phyloP scores from a whole-genome alignment of 2,329 filamentous ascomycete genomes.

The Botrytis porri region DNA sequence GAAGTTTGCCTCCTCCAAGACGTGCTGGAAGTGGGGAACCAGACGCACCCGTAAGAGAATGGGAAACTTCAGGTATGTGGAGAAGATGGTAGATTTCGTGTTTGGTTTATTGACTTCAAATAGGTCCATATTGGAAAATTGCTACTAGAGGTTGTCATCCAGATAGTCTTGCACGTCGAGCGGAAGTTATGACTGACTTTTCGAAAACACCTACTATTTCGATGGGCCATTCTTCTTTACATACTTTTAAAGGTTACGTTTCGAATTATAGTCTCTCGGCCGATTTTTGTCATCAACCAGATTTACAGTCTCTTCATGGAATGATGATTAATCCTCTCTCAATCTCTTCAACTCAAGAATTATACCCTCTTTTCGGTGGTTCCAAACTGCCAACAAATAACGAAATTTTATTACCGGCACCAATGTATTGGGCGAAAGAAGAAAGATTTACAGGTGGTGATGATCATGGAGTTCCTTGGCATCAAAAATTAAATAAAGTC shows the following conservation, averaged over 20 bases:
- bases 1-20: constrained; percentile 41
- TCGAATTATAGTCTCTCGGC: constrained; percentile 46
- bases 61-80: constrained; percentile 36
- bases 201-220: constrained; percentile 48
- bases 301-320: constrained; percentile 56
- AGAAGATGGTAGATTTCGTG: constrained; percentile 37
- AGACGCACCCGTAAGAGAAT: constrained; percentile 21
- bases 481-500: constrained; percentile 51
- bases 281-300: constrained; percentile 48
- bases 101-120: constrained; percentile 50
- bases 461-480: constrained; percentile 56
- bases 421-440: constrained; percentile 61
- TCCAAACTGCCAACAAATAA: constrained; percentile 62
- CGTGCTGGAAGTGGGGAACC: neutral
- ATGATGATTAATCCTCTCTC: constrained; percentile 53
- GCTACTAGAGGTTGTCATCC: constrained; percentile 60
- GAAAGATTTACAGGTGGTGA: constrained; percentile 57
- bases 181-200: constrained; percentile 45
- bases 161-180: constrained; percentile 56
- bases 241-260: constrained; percentile 40
- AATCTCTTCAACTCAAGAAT: constrained; percentile 50
- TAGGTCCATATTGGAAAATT: constrained; percentile 52
- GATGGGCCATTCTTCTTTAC: constrained; percentile 45
- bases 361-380: constrained; percentile 60
- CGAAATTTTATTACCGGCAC: constrained; percentile 61